Conservation (phyloP, 2,329 filamentous ascomycete genomes). For the Neopestalotiopsis sp. region DNA sequence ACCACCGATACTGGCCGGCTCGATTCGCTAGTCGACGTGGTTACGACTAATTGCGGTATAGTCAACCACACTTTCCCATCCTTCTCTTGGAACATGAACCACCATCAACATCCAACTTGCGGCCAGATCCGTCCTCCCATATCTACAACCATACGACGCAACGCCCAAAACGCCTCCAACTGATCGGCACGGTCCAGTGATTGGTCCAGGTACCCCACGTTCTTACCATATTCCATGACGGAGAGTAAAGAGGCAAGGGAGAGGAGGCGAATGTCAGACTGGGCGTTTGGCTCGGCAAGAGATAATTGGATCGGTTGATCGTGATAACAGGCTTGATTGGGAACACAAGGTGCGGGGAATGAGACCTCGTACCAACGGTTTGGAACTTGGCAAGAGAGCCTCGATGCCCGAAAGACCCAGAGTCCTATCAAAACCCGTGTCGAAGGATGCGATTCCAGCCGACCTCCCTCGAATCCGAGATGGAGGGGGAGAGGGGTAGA, state of each 20-base stretch:
- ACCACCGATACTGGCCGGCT: conserved; percentile 4
- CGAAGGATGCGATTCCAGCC: background rate
- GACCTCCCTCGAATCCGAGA: background rate
- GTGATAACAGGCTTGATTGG: conserved; percentile 5
- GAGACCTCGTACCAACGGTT: background rate
- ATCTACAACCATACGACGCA: conserved; percentile 9
- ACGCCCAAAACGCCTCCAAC: background rate
- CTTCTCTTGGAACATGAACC: background rate
- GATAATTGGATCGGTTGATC: conserved; percentile 3
- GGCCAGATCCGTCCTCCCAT: conserved; percentile 7
- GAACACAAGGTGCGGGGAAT: conserved; percentile 14
- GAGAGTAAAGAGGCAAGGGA: background rate
- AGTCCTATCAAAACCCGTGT: background rate
- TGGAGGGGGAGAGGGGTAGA: background rate
- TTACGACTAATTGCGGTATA: conserved; percentile 2
- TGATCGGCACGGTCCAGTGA: background rate
- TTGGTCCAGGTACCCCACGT: conserved; percentile 6
- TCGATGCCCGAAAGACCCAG: background rate
- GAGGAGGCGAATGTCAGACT: conserved; percentile 7
- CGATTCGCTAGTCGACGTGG: conserved; percentile 11
- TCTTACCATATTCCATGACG: conserved; percentile 7
- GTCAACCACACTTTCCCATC: background rate
- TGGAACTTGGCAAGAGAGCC: conserved; percentile 1
- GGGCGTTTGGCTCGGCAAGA: conserved; percentile 3
- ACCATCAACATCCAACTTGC: background rate